These are phyloP conservation scores for Papiliotrema terrestris DNA, from an alignment of 1,284 basidiomycete species.

Conservation along the genomic window DNA sequence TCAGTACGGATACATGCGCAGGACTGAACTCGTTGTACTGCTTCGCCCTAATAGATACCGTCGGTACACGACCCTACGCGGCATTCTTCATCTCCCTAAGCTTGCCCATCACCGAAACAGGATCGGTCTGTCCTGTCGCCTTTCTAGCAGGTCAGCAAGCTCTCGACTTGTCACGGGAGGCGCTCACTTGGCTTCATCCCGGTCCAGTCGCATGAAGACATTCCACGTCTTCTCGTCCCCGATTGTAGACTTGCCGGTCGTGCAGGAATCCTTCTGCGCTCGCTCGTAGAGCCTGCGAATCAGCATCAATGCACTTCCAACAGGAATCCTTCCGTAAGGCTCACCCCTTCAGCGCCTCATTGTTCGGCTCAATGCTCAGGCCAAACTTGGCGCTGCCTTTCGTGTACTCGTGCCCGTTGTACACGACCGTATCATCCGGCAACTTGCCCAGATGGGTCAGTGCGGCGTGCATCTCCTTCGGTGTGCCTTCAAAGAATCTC, in stretches of 20 bases:
- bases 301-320: neutral
- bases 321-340: slow-evolving; percentile 12
- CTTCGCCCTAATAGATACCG: no score
- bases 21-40: no score
- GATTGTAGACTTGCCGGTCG: slow-evolving; percentile 52
- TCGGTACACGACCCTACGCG: neutral
- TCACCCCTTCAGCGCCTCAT: slow-evolving; percentile 40
- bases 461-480: slow-evolving; percentile 76
- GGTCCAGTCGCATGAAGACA: slow-evolving; percentile 51
- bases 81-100: slow-evolving; percentile 80
- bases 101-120: slow-evolving; percentile 64
- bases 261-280: slow-evolving; percentile 38
- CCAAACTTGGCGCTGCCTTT: slow-evolving; percentile 55
- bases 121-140: slow-evolving; percentile 51
- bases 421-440: slow-evolving; percentile 76
- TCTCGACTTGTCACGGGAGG: no score
- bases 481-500: slow-evolving; percentile 85
- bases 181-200: slow-evolving; percentile 39
- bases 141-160: slow-evolving; percentile 42
- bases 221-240: slow-evolving; percentile 55
- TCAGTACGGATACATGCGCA: no score
- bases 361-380: slow-evolving; percentile 41
- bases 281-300: slow-evolving; percentile 32
- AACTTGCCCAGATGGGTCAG: slow-evolving; percentile 71
- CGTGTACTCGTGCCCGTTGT: slow-evolving; percentile 93